Evolutionary conservation across 2,329 filamentous ascomycete genomes (phyloP), one percentile per base, ranked within the genome.

Genomic region (Capronia epimyces): DNA sequence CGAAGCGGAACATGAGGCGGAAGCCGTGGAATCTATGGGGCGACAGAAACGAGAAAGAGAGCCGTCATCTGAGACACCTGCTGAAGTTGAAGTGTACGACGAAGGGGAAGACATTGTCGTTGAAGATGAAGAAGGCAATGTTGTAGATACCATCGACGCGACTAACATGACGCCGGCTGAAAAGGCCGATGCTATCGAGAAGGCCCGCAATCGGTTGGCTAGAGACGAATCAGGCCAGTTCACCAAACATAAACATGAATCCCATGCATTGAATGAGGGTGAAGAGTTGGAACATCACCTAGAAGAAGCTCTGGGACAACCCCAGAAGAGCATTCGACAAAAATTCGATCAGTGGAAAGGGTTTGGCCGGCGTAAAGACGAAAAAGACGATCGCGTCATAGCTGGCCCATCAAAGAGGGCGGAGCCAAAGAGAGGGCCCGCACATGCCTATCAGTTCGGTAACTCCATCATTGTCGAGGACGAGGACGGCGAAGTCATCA

Each of bases 91-190:
- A 55, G 78, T 90, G 0, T 96, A 85, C 60, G 81, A 90, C 57
- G 89, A 96, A 69, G 89, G 90, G 1, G 67, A 83, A 46, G 69
- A 94, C 18, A 78, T 93, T 32, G 72, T 96, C 5, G 81, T 94
- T 49, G 91, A 97, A 67, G 86, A 95, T 61, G 75, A 83, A 56
- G 85, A 95, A 50, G 91, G 91, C 6, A 90, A 96, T 48, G 90
- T 96, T 2, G 66, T 96, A 4, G 80, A 80, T 15, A 80, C 87
- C 0, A 76, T 83, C 57, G 68, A 79, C 36, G 75, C 66, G 9
- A 64, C 59, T 13, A 60, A 71, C 27, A 64, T 73, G 55, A 69
- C 67, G 40, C 75, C 79, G 3, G 77, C 79, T n/a, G 78, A 88
- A 58, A 69, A 82, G 40, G 70, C 79, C 43, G 79, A 81, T 61